Evolutionary conservation across 164 flowering plant genomes (phyloP).

Genomic region (Annona squamosa): DNA sequence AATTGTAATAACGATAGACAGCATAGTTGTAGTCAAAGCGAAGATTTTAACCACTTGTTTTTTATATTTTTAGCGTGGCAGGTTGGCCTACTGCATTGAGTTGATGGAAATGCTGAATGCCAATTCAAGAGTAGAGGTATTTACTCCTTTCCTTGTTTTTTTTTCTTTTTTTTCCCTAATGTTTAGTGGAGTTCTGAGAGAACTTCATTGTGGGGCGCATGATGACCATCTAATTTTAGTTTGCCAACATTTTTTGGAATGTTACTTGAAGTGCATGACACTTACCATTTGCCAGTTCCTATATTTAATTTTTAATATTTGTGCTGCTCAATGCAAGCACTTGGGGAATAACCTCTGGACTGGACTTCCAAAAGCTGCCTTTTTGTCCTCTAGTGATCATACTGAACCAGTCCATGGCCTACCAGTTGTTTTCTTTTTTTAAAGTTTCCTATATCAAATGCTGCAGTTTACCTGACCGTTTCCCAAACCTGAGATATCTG

Average conservation of each 20-base stretch:
- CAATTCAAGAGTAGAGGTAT: constrained; percentile 66
- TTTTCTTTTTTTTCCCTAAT: not conserved
- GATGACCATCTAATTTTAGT: too few species aligned
- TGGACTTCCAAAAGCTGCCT: too few species aligned
- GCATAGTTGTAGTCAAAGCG: not conserved
- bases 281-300: too few species aligned
- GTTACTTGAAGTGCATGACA: too few species aligned
- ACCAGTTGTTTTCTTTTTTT: too few species aligned
- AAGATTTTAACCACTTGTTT: not conserved
- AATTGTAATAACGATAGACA: not conserved
- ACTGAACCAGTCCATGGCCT: too few species aligned
- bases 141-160: not conserved
- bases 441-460: not conserved
- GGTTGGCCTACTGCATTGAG: constrained; percentile 77
- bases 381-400: too few species aligned
- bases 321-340: too few species aligned
- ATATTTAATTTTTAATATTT: too few species aligned
- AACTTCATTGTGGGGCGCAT: too few species aligned
- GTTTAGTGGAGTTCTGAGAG: not conserved
- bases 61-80: constrained; percentile 42
- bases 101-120: constrained; percentile 95
- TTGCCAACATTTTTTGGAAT: too few species aligned
- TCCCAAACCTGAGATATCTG: not conserved
- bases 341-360: too few species aligned
- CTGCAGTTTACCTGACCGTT: not conserved